A percentile compares a stretch with the other conserved stretches of the same genome.
Conservation (phyloP, 345 rosid genomes). For the Arabis alpina region DNA sequence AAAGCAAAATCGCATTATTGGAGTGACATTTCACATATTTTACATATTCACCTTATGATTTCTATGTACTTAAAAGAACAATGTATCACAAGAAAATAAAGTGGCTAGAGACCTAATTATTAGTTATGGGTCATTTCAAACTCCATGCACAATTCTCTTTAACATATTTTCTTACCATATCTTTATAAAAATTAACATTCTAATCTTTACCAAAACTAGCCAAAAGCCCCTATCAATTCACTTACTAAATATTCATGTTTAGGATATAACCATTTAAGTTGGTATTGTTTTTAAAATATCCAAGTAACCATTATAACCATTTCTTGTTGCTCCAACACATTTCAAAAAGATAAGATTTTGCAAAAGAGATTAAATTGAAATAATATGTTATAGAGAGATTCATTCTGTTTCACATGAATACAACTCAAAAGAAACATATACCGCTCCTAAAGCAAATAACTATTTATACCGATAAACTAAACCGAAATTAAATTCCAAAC, state of each 20-base stretch:
- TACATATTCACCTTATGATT: constrained; percentile 21
- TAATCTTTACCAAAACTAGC: constrained; percentile 43
- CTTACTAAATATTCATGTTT: constrained; percentile 39
- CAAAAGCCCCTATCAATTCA: constrained; percentile 32
- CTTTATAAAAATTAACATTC: constrained; percentile 18
- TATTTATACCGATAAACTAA: constrained; percentile 41
- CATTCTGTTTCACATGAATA: constrained; percentile 45
- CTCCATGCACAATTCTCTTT: constrained; percentile 54
- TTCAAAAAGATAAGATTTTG: neutral
- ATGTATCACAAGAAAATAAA: constrained; percentile 9
- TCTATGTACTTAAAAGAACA: constrained; percentile 49
- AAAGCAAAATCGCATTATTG: constrained; percentile 49
- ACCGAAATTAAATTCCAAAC: constrained; percentile 35
- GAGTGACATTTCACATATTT: constrained; percentile 36
- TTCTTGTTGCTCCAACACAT: neutral
- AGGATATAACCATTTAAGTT: neutral
- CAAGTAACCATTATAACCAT: constrained; percentile 17
- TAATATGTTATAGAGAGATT: constrained; percentile 43
- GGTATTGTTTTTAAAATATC: neutral
- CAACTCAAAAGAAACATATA: constrained; percentile 41
- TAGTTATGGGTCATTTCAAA: constrained; percentile 43
- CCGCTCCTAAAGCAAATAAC: constrained; percentile 32
- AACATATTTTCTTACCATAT: constrained; percentile 29
- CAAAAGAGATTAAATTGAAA: neutral
- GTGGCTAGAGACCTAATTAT: constrained; percentile 40